Percentiles rank a stretch among this genome's conserved stretches.
Evolutionary conservation across 148 eudicot genomes (phyloP).

Genomic region (Spergularia bocconei): DNA sequence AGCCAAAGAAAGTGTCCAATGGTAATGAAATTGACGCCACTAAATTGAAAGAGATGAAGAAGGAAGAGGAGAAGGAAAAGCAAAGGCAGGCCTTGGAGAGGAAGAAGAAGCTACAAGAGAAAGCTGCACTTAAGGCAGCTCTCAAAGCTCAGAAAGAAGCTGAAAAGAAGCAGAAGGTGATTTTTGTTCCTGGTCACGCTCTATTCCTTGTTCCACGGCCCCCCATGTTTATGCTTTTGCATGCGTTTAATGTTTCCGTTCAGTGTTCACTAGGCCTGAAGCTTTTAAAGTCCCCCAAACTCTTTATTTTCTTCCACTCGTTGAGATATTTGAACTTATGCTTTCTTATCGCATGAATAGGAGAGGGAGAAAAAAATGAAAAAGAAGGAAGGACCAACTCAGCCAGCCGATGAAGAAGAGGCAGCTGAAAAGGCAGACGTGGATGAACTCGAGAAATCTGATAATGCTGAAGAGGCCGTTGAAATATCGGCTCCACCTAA

Average conservation of each 20-base stretch:
- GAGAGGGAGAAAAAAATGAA: slow-evolving; percentile 71
- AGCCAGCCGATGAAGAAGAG: slow-evolving; percentile 44
- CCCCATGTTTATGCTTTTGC: not conserved
- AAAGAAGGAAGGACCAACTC: slow-evolving; percentile 55
- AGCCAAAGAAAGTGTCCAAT: slow-evolving; percentile 35
- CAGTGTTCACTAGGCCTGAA: no score
- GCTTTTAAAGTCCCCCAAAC: not conserved
- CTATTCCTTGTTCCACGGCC: not conserved
- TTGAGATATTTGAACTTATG: slow-evolving; percentile 10
- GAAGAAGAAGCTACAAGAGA: slow-evolving; percentile 84
- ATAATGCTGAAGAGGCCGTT: slow-evolving; percentile 36
- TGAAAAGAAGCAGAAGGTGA: slow-evolving; percentile 87
- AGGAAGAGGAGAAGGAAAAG: slow-evolving; percentile 79
- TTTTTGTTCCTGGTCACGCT: not conserved
- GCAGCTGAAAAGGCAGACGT: slow-evolving; percentile 34
- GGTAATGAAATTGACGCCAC: slow-evolving; percentile 44
- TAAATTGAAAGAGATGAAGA: slow-evolving; percentile 63
- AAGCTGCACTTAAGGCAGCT: slow-evolving; percentile 86
- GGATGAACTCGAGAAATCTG: slow-evolving; percentile 43
- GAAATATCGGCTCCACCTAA: slow-evolving; percentile 41
- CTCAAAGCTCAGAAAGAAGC: slow-evolving; percentile 87
- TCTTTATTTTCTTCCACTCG: not conserved
- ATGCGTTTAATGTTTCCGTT: no score
- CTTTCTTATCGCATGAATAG: slow-evolving; percentile 33
- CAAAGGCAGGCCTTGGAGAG: slow-evolving; percentile 76